Evolutionary conservation across 2,329 filamentous ascomycete species (phyloP), one percentile per base, ranked within the genome.

Genomic region (Cladobotryum mycophilum): DNA sequence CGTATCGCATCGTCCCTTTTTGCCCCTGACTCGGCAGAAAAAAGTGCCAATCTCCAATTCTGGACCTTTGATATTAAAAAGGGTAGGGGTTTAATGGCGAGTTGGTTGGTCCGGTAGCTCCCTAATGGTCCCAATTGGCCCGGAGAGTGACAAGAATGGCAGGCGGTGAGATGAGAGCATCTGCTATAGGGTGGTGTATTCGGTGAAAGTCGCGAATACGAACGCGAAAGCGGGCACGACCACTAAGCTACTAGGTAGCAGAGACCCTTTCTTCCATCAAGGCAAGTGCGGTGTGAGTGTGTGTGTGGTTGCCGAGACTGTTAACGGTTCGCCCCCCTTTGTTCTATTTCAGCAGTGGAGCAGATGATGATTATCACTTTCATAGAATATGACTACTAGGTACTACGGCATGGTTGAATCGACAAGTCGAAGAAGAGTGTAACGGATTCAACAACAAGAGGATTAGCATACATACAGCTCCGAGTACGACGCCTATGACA

Each of bases 121-220:
- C 38, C 20, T 37, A 42, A 18, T 30, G 25, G 25, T 30, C 9
- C 25, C 25, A 30, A 30, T 30, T 30, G 37, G 38, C 12, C 33
- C 12, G 34, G 33, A 37, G 13, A 17, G 35, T n/a, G 37, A 55
- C 58, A 49, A 51, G 52, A 40, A 45, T 34, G 48, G 42, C 30
- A 52, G 49, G 46, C 51, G 53, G 53, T 53, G 50, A 48, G 15
- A 9, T 20, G 20, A 5, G 20, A 20, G 20, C 20, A 20, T 20
- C 20, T 20, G 20, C 20, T 20, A 20, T 20, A 20, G 20, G 20
- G 20, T 20, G 50, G 60, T 62, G 63, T 30, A 30, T 30, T 30
- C 25, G 25, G 25, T 7, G 25, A 30, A 30, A 30, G 25, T 30
- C 25, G 9, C 62, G 62, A 64, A 64, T 64, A 64, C 62, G 62